These are phyloP conservation scores for Populus tomentosa DNA, from an alignment of 441 rosid species.

Conservation along the genomic window DNA sequence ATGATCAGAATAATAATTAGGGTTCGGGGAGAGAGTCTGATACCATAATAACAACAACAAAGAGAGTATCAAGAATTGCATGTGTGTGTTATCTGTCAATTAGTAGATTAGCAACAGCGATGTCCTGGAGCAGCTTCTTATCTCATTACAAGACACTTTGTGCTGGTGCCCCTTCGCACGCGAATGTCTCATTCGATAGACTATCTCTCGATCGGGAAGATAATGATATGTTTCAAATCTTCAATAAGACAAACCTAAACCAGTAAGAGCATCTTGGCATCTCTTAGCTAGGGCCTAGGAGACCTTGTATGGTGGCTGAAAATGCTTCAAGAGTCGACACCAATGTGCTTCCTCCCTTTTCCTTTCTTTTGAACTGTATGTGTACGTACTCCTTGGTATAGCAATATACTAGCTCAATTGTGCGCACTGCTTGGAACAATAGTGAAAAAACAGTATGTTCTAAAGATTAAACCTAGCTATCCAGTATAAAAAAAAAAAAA, in stretches of 20 bases:
- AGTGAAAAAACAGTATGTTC: too few species aligned
- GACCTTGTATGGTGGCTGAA: neutral
- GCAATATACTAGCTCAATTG: too few species aligned
- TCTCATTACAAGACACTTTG: neutral
- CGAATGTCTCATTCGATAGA: neutral
- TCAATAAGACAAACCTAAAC: conserved; percentile 11
- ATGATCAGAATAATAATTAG: too few species aligned
- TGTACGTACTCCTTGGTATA: too few species aligned
- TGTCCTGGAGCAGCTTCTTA: neutral
- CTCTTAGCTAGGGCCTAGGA: neutral
- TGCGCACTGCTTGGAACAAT: too few species aligned
- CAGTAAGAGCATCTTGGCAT: neutral
- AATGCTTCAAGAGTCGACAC: neutral
- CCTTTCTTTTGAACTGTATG: too few species aligned
- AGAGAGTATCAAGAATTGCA: too few species aligned
- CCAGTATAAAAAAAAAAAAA: too few species aligned
- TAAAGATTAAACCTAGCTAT: too few species aligned
- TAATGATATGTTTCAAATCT: neutral
- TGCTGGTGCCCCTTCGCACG: conserved; percentile 3
- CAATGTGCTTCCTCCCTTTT: neutral
- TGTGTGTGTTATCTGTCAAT: too few species aligned
- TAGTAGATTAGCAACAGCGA: neutral
- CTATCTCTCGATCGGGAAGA: neutral
- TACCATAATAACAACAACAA: too few species aligned
- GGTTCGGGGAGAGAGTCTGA: too few species aligned